A percentile compares a stretch with the other conserved stretches of the same genome.
These are phyloP conservation scores for Amanita exitialis DNA, from an alignment of 768 basidiomycete species.

Conservation along the genomic window DNA sequence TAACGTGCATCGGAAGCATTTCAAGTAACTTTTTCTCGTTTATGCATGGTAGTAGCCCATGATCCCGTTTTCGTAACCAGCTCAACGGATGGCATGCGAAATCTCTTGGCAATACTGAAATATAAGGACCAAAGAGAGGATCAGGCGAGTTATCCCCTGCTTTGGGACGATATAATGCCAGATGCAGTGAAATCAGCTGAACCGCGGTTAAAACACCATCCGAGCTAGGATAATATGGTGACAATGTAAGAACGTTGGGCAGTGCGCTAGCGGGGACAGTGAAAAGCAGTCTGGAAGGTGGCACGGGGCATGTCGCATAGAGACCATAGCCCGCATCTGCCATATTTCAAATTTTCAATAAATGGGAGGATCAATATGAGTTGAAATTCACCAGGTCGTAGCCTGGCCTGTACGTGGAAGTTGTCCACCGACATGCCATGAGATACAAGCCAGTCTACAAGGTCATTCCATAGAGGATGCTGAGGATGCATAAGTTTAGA, in stretches of 20 bases:
- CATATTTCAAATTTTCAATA: neutral
- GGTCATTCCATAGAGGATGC: slow-evolving; percentile 33
- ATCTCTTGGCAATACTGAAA: slow-evolving; percentile 61
- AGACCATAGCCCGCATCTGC: slow-evolving; percentile 65
- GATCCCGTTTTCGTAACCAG: slow-evolving; percentile 39
- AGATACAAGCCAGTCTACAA: slow-evolving; percentile 42
- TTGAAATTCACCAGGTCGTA: slow-evolving; percentile 14
- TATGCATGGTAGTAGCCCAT: slow-evolving; percentile 6
- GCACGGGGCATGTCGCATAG: slow-evolving; percentile 31
- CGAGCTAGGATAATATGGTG: slow-evolving; percentile 40
- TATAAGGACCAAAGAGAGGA: slow-evolving; percentile 61
- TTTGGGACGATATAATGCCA: slow-evolving; percentile 54
- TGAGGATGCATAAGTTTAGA: neutral
- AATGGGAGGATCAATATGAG: neutral
- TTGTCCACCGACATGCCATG: slow-evolving; percentile 37
- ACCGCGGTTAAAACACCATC: slow-evolving; percentile 40
- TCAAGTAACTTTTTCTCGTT: slow-evolving; percentile 23
- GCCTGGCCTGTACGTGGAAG: slow-evolving; percentile 42
- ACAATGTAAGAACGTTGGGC: slow-evolving; percentile 65
- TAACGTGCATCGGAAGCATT: slow-evolving; percentile 38
- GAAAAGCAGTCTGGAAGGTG: slow-evolving; percentile 53
- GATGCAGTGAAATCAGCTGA: slow-evolving; percentile 76
- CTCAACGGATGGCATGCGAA: slow-evolving; percentile 80
- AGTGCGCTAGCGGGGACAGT: slow-evolving; percentile 60
- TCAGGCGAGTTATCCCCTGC: slow-evolving; percentile 35